phyloP scores from a whole-genome alignment of 805 yeast species.

The Saturnispora ahearnii region DNA sequence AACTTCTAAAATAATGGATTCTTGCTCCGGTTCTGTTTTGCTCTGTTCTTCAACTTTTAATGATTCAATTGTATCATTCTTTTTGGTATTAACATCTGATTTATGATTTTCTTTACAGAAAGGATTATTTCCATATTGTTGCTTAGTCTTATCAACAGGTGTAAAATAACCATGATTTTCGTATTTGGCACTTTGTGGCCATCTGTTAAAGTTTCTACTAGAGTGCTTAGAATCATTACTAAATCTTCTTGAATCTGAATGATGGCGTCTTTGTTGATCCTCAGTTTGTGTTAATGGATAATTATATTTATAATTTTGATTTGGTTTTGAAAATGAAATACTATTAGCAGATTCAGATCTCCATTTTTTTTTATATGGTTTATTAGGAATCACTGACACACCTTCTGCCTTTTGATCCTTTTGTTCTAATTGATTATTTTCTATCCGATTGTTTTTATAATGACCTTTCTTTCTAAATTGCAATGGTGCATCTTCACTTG shows the following conservation, averaged over 20 bases:
- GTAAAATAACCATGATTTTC: not conserved
- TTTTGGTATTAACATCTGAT: not conserved
- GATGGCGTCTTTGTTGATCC: not conserved
- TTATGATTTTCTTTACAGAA: slow-evolving; percentile 4
- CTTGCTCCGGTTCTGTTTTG: no score
- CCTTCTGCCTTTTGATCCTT: not conserved
- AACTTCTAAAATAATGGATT: no score
- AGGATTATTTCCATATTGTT: slow-evolving; percentile 11
- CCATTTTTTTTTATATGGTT: not conserved
- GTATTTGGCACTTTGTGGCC: not conserved
- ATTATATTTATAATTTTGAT: not conserved
- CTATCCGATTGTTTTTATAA: not conserved
- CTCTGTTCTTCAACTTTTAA: not conserved
- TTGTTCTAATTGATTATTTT: not conserved
- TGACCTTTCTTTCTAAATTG: slow-evolving; percentile 4
- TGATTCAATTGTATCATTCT: not conserved
- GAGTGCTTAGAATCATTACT: not conserved
- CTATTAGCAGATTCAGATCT: not conserved
- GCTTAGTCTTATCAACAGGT: not conserved
- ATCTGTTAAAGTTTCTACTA: not conserved
- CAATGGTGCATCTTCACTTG: not conserved
- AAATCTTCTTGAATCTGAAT: not conserved
- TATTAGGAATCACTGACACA: not conserved
- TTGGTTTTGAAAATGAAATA: not conserved
- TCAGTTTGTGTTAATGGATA: not conserved